Base-by-base conservation (phyloP, 2,329 filamentous ascomycete genomes). In the Hortaea sp. region DNA sequence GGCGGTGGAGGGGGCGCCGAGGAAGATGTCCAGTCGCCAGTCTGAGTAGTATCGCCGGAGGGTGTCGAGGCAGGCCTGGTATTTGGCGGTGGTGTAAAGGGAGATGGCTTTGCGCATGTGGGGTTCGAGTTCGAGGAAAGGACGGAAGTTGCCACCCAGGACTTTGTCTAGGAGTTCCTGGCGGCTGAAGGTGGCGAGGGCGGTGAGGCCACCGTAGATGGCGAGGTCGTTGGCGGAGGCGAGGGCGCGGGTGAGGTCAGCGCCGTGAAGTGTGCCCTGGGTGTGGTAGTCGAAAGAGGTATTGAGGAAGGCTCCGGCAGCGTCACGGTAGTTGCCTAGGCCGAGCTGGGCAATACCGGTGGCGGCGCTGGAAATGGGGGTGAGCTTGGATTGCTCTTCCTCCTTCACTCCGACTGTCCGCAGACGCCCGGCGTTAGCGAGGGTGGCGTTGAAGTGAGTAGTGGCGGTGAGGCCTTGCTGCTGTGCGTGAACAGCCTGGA, bases 31-130 rank as follows among this genome's bases (percentile, higher is more conserved):
- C 5, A 97, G 78, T n/a, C 89, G 74, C 63, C 92, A 97, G 65
- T 98, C 92, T 32, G 80, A 70, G 42, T 81, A 81, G 65, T 92
- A 90, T 5, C 80, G 77, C 58, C 92, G 85, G 0, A 98, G 76
- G 32, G 90, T 87, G 41, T 81, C 76, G 39, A 98, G 73, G 64
- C 90, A 97, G 39, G 78, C 78, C 7, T 85, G 84, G 66, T 95
- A 98, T 57, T 94, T 86, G 50, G 87, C 88, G 55, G 85, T 88
- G 57, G 90, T 87, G 69, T 95, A 98, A 62, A 87, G 82, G 6
- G 79, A 79, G 56, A 98, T 85, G 9, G 92, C 90, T 48, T 89
- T 89, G 53, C 92, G 85, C 51, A 98, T 85, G 59, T 97, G 90
- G 3, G 90, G 88, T 66, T 97, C 92, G 1, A 94, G 76, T 64